These are phyloP conservation scores for Colletotrichum tropicicola DNA, from an alignment of 2,329 filamentous ascomycete species.

Conservation along the genomic window DNA sequence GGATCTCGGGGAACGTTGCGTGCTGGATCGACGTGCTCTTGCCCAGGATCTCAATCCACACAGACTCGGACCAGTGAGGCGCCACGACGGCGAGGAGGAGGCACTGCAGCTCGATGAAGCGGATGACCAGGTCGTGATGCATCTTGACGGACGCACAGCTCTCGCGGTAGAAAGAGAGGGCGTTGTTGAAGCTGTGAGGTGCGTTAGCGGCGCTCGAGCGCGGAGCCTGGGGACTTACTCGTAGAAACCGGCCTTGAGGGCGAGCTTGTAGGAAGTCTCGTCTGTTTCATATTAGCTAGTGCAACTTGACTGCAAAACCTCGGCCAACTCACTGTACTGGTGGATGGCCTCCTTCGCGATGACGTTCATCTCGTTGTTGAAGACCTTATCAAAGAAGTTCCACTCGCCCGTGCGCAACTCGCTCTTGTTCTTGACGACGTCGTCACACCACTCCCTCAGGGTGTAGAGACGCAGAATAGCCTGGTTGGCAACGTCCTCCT, in stretches of 20 bases:
- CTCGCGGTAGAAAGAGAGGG: constrained; percentile 92
- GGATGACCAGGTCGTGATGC: constrained; percentile 81
- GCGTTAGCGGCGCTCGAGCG: not conserved
- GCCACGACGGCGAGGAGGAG: constrained; percentile 85
- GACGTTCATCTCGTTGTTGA: constrained; percentile 91
- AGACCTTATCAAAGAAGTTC: constrained; percentile 88
- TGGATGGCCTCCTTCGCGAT: constrained; percentile 81
- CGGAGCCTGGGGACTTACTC: constrained; percentile 55
- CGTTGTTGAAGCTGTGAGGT: constrained; percentile 69
- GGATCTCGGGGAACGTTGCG: constrained; percentile 77
- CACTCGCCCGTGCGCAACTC: constrained; percentile 80
- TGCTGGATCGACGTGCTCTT: constrained; percentile 81
- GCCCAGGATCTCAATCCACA: constrained; percentile 91
- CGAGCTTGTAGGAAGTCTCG: constrained; percentile 64
- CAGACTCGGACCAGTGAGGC: constrained; percentile 93
- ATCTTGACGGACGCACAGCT: constrained; percentile 83
- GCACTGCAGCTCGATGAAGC: constrained; percentile 88
- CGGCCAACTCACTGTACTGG: constrained; percentile 64
- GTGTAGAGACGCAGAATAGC: constrained; percentile 86
- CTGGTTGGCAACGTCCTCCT: constrained; percentile 92
- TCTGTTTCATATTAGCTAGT: not conserved
- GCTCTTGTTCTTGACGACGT: constrained; percentile 75
- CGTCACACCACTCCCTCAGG: constrained; percentile 83
- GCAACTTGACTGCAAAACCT: not conserved
- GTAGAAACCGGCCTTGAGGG: constrained; percentile 87